phyloP scores from a whole-genome alignment of 78 protist species.

The Tieghemostelium lacteum region DNA sequence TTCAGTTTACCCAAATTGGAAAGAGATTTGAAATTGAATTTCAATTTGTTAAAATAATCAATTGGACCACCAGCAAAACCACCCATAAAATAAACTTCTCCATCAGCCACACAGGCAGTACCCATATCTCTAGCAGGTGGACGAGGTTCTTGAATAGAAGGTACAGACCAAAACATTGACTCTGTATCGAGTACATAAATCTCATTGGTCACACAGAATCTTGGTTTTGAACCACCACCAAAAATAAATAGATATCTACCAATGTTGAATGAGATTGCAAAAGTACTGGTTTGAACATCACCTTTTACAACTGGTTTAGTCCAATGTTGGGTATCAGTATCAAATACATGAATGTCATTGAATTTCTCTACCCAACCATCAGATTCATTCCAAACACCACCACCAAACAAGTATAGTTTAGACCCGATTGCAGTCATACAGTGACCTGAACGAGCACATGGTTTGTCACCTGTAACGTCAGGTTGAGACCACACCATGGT shows the following conservation, averaged over 20 bases:
- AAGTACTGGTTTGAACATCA: slow-evolving; percentile 79
- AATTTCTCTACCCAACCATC: slow-evolving; percentile 80
- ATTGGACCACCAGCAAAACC: slow-evolving; percentile 79
- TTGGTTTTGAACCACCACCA: slow-evolving; percentile 77
- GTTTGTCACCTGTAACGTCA: slow-evolving; percentile 31
- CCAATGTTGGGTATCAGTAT: slow-evolving; percentile 56
- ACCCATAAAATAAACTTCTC: slow-evolving; percentile 73
- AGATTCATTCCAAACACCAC: slow-evolving; percentile 77
- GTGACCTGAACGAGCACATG: slow-evolving; percentile 75
- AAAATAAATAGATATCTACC: slow-evolving; percentile 75
- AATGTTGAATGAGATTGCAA: slow-evolving; percentile 59
- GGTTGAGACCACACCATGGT: slow-evolving; percentile 59
- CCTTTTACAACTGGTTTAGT: slow-evolving; percentile 41
- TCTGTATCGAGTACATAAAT: slow-evolving; percentile 70
- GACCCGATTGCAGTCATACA: slow-evolving; percentile 71
- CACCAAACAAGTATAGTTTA: slow-evolving; percentile 75
- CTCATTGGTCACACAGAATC: slow-evolving; percentile 75
- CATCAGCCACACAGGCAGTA: slow-evolving; percentile 76
- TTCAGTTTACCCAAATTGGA: slow-evolving; percentile 13
- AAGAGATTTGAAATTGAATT: slow-evolving; percentile 48
- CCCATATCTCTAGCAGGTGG: slow-evolving; percentile 81
- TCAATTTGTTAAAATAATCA: slow-evolving; percentile 54
- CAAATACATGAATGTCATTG: slow-evolving; percentile 75
- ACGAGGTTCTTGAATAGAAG: slow-evolving; percentile 23
- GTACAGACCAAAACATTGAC: slow-evolving; percentile 41